Conservation (phyloP, 768 basidiomycete species). For the Favolaschia claudopus region DNA sequence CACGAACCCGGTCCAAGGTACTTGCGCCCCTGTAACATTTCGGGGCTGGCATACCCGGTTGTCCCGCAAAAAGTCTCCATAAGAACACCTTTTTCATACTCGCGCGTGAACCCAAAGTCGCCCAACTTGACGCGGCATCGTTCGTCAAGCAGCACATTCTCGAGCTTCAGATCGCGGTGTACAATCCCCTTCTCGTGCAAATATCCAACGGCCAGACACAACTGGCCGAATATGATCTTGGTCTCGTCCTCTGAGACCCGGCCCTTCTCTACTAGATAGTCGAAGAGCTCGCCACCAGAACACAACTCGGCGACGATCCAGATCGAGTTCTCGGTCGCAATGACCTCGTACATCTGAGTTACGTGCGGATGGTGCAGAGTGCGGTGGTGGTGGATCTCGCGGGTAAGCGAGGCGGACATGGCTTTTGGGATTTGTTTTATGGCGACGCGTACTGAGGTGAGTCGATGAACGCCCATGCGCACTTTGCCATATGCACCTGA, state of each 20-base stretch:
- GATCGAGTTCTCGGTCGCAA: conserved; percentile 93
- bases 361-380: conserved; percentile 95
- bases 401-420: conserved; percentile 88
- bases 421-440: conserved; percentile 98
- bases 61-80: conserved; percentile 97
- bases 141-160: conserved; percentile 93
- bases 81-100: conserved; percentile 78
- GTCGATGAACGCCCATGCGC: conserved; percentile 90
- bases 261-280: conserved; percentile 96
- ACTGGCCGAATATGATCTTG: conserved; percentile 90
- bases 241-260: conserved; percentile 86
- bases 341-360: conserved; percentile 96
- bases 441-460: conserved; percentile 91
- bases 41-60: conserved; percentile 92
- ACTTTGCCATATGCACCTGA: conserved; percentile 96
- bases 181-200: conserved; percentile 93
- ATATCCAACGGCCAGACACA: conserved; percentile 92
- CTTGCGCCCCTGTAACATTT: conserved; percentile 87
- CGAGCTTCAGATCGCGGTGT: conserved; percentile 95
- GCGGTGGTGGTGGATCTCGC: conserved; percentile 98
- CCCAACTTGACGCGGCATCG: conserved; percentile 91
- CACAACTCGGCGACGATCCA: conserved; percentile 99
- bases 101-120: conserved; percentile 94
- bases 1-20: conserved; percentile 88
- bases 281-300: conserved; percentile 96